Evolutionary conservation across 371 early-diverging fungal genomes (phyloP).

Genomic region (Mucor circinelloides): DNA sequence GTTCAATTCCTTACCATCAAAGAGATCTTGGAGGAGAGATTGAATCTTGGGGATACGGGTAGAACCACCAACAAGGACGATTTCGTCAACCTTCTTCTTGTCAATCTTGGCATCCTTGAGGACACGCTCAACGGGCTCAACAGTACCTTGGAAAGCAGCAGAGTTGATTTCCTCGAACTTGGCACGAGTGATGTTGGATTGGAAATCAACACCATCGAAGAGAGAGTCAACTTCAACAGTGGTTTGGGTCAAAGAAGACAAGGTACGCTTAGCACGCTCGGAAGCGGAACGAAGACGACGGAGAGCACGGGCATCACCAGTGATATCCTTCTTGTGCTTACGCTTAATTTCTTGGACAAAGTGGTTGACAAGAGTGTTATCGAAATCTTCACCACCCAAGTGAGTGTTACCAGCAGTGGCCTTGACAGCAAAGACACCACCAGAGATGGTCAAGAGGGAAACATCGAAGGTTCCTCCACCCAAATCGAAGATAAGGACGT

Average conservation of each 20-base stretch:
- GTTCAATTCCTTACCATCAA: constrained; percentile 83
- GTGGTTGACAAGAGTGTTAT: constrained; percentile 84
- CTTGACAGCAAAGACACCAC: constrained; percentile 92
- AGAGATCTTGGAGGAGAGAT: constrained; percentile 94
- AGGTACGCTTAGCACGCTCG: constrained; percentile 97
- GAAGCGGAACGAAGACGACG: constrained; percentile 93
- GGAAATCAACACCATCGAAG: constrained; percentile 87
- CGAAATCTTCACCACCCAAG: constrained; percentile 98
- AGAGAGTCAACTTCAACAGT: constrained; percentile 91
- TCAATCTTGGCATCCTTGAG: constrained; percentile 93
- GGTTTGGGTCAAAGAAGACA: constrained; percentile 85
- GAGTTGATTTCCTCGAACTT: constrained; percentile 93
- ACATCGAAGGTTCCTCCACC: constrained; percentile 98
- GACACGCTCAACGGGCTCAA: constrained; percentile 83
- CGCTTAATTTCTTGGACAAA: constrained; percentile 87
- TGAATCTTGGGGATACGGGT: constrained; percentile 99
- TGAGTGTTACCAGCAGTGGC: constrained; percentile 96
- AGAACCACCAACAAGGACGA: constrained; percentile 99
- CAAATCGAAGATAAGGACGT: constrained; percentile 92
- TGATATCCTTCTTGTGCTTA: constrained; percentile 78
- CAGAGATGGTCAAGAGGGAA: constrained; percentile 74
- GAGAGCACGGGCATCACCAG: constrained; percentile 85
- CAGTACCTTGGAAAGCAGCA: constrained; percentile 80
- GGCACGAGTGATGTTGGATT: constrained; percentile 91
- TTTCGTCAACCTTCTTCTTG: constrained; percentile 91